phyloP scores from a whole-genome alignment of 192 early-diverging fungal genomes.

The Podila clonocystis region DNA sequence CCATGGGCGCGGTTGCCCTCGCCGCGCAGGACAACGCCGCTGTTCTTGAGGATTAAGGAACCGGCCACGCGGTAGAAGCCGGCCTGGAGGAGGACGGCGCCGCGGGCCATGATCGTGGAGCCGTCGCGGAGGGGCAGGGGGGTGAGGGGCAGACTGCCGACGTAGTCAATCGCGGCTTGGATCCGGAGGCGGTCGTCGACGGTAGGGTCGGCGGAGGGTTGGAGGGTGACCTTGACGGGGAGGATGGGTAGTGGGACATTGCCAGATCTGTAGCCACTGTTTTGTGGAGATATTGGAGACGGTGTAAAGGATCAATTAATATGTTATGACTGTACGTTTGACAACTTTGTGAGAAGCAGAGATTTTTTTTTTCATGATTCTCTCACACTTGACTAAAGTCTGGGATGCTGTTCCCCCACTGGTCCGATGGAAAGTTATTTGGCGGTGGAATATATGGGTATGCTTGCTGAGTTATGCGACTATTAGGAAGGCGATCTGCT shows the following conservation, averaged over 20 bases:
- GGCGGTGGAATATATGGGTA: constrained; percentile 29
- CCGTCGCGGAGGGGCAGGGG: constrained; percentile 3
- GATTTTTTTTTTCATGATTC: neutral
- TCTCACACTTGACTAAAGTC: constrained; percentile 49
- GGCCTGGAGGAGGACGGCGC: constrained; percentile 27
- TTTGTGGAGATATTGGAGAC: neutral
- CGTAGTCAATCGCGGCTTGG: constrained; percentile 35
- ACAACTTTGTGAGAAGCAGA: neutral
- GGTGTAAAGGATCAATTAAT: too few relatives aligned
- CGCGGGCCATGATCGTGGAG: constrained; percentile 21
- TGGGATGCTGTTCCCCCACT: constrained; percentile 26
- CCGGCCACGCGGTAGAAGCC: constrained; percentile 34
- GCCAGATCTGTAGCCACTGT: constrained; percentile 36
- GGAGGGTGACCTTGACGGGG: constrained; percentile 21
- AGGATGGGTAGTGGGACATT: constrained; percentile 27
- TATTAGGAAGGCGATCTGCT: too few relatives aligned
- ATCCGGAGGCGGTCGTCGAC: constrained; percentile 38
- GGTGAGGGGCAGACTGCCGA: constrained; percentile 12
- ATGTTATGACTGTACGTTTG: neutral
- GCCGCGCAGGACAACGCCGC: constrained; percentile 31
- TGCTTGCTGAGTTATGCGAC: neutral
- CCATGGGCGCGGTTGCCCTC: constrained; percentile 30
- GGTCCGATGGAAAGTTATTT: constrained; percentile 27
- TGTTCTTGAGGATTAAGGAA: constrained; percentile 19
- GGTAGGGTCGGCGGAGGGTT: constrained; percentile 23